A percentile compares a stretch with the other conserved stretches of the same genome.
Conservation (phyloP, 106 monocot species). For the Agapanthus africanus region DNA sequence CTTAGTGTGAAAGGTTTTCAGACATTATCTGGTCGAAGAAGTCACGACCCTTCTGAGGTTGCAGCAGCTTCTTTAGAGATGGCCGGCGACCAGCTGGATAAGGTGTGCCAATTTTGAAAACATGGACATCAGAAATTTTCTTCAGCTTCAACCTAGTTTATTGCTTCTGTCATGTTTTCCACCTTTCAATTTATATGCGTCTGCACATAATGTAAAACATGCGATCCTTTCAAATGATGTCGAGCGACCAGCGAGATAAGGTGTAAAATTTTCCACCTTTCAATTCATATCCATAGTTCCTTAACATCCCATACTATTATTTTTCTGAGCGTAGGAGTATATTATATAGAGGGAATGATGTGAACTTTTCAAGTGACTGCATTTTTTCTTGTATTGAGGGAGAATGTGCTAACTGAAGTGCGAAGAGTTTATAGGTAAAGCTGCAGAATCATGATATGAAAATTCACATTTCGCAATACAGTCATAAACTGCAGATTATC, state of each 20-base stretch:
- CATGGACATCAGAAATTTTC: background rate
- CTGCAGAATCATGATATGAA: background rate
- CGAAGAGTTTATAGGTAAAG: background rate
- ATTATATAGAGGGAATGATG: background rate
- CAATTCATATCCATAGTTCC: background rate
- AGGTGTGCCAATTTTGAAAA: constrained; percentile 15
- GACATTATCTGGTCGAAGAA: constrained; percentile 32
- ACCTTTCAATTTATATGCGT: background rate
- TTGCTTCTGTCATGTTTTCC: background rate
- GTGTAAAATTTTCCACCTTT: too few relatives aligned
- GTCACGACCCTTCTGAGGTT: constrained; percentile 32
- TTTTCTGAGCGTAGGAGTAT: background rate
- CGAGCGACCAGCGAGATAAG: too few relatives aligned
- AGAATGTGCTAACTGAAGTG: background rate
- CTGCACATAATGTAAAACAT: background rate
- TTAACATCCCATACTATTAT: background rate
- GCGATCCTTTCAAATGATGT: too few relatives aligned
- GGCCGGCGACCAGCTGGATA: constrained; percentile 23
- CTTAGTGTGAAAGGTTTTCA: constrained; percentile 50
- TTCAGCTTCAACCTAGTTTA: background rate
- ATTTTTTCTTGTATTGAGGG: background rate
- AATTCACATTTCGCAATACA: background rate
- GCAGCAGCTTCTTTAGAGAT: constrained; percentile 25
- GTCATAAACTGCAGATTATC: background rate
- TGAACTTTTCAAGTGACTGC: background rate